phyloP scores from a whole-genome alignment of 2,329 filamentous ascomycete genomes.

The Xenosphaeropsis pyriputrescens region DNA sequence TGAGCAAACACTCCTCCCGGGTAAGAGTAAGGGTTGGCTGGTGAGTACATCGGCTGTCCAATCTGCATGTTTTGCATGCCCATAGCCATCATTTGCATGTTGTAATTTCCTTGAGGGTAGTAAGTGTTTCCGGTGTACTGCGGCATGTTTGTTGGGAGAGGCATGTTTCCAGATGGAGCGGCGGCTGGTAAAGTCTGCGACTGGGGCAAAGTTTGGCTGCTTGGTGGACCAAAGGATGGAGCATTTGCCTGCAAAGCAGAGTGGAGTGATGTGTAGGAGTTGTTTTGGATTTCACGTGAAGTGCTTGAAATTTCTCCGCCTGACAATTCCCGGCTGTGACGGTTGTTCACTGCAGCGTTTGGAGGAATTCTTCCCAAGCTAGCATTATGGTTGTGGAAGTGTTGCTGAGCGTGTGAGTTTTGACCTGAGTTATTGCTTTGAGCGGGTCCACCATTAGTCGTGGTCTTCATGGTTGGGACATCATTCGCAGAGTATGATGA shows the following conservation, averaged over 20 bases:
- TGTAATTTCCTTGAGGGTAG: conserved; percentile 16
- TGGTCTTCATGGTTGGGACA: conserved; percentile 62
- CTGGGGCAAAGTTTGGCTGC: conserved; percentile 22
- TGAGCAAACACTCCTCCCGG: conserved; percentile 10
- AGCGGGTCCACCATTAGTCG: conserved; percentile 18
- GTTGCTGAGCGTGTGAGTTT: conserved; percentile 47
- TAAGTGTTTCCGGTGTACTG: conserved; percentile 8
- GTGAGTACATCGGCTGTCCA: conserved; percentile 34
- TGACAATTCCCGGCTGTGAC: conserved; percentile 58
- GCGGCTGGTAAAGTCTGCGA: conserved; percentile 11
- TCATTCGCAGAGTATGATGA: conserved; percentile 86
- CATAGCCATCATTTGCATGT: conserved; percentile 48
- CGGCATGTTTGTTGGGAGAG: conserved; percentile 1
- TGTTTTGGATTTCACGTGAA: conserved; percentile 25
- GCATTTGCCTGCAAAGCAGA: conserved; percentile 71
- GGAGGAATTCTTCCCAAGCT: conserved; percentile 68
- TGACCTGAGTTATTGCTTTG: background rate
- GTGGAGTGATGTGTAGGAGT: conserved; percentile 43
- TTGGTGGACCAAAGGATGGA: conserved; percentile 58
- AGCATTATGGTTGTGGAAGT: conserved; percentile 59
- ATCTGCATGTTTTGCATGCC: conserved; percentile 54
- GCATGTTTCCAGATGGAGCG: conserved; percentile 7
- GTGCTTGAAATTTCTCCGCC: conserved; percentile 10
- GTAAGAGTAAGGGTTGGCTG: conserved; percentile 35
- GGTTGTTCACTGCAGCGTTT: conserved; percentile 45